These are phyloP conservation scores for Chlorella ohadii DNA, from an alignment of 139 green algal genomes.

Conservation along the genomic window DNA sequence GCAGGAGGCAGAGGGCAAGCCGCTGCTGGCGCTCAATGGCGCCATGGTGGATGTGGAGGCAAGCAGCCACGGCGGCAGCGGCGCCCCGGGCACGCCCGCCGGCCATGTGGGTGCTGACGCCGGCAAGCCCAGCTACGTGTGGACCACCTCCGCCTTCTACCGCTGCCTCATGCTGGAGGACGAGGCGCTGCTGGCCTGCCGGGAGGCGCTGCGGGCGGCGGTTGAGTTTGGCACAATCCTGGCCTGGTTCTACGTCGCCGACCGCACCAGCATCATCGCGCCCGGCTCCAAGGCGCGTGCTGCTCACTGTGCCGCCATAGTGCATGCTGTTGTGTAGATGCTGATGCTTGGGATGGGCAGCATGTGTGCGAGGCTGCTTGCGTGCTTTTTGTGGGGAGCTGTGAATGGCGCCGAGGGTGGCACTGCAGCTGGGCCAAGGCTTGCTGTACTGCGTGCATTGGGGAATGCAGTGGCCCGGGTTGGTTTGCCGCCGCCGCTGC, in stretches of 20 bases:
- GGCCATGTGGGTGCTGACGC: not conserved
- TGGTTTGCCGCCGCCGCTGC: no score
- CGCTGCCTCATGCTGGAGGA: constrained; percentile 51
- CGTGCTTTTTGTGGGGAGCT: no score
- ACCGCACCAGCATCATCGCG: constrained; percentile 75
- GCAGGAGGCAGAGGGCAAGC: not conserved
- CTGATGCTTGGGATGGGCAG: no score
- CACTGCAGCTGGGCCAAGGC: no score
- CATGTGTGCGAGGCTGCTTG: no score
- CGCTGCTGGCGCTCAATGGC: constrained; percentile 19
- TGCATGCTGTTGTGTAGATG: no score
- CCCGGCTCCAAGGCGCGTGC: constrained; percentile 48
- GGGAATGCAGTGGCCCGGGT: no score
- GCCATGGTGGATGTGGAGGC: constrained; percentile 14
- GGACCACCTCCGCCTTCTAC: constrained; percentile 32
- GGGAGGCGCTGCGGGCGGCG: constrained; percentile 19
- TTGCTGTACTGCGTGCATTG: no score
- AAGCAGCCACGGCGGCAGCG: not conserved
- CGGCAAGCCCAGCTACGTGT: constrained; percentile 24
- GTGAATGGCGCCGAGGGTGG: no score
- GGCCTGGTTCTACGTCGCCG: constrained; percentile 89
- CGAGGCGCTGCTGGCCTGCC: constrained; percentile 25
- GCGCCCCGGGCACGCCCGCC: not conserved
- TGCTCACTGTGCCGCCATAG: no score
- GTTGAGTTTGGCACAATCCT: constrained; percentile 88